Evolutionary conservation across 805 yeast genomes (phyloP), one percentile per base, ranked within the genome.

Genomic region (Saccharomycopsis sp.): DNA sequence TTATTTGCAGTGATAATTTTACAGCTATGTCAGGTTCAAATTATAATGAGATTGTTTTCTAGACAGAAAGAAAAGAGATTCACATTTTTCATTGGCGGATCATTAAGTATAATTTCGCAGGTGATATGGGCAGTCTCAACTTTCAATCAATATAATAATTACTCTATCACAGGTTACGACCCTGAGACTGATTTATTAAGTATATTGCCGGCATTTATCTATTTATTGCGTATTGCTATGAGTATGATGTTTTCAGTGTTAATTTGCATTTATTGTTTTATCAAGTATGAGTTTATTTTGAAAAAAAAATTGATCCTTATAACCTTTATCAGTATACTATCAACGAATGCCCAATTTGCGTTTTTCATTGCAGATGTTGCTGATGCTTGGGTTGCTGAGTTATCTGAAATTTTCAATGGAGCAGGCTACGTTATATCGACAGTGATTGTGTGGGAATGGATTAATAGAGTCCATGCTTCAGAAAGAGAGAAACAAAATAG

Each of bases 381-480:
- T 0, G 79, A 77, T 58, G 69, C 79, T 4, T 85, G 88, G 84
- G 78, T 80, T n/a, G 74, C 74, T 46, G 83, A 80, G 51, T 65
- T 84, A 41, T 77, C 87, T 17, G 90, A 84, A 56, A 66, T 84
- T 36, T 82, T 84, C 60, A 79, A 82, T 36, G 74, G 85, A 16
- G 79, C 84, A 1, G 74, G 81, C n/a, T 81, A 80, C 57, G 74
- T 83, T 6, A 67, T 81, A 17, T 74, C 85, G 28, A 82, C 85
- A 24, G 82, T 82, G 4, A 70, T 81, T 8, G 85, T 85, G 1
- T 84, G 94, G 93, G 94, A 85, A 60, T 86, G 94, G 90, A 72
- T 83, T 50, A 84, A 82, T 56, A 68, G 83, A 51, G 69, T 81
- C 44, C 72, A 73, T 41, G 66, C 72, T 9, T 59, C 81, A 33